These are phyloP conservation scores for Russula abietina DNA, from an alignment of 768 basidiomycete species.

Conservation along the genomic window DNA sequence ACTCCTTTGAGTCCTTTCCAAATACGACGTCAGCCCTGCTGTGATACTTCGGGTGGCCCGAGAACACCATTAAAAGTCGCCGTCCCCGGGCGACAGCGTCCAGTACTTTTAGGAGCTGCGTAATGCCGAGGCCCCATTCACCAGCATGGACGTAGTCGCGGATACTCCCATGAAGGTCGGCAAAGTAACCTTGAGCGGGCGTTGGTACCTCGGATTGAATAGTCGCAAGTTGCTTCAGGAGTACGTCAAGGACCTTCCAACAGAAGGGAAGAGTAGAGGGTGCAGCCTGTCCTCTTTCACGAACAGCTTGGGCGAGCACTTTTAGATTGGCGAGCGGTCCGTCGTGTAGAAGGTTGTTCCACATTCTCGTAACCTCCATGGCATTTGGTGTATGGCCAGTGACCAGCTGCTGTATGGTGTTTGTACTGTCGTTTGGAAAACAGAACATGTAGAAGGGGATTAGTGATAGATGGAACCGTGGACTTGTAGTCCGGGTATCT, in stretches of 20 bases:
- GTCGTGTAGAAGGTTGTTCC: constrained; percentile 3
- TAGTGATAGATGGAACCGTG: not conserved
- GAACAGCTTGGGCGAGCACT: not conserved
- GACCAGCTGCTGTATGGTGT: too few species aligned
- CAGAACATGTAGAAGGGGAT: constrained; percentile 1
- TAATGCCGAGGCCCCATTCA: constrained; percentile 5
- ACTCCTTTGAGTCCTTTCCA: constrained; percentile 6
- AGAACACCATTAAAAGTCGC: not conserved
- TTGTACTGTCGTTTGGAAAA: not conserved
- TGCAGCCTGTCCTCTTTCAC: not conserved
- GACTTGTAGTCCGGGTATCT: not conserved
- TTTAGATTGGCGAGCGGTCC: constrained; percentile 9
- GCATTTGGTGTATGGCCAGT: too few species aligned
- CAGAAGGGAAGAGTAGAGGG: constrained; percentile 4
- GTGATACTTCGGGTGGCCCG: not conserved
- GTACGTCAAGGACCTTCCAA: constrained; percentile 9
- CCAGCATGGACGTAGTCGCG: not conserved
- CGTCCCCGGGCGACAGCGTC: not conserved
- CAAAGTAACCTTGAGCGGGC: not conserved
- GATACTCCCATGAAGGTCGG: not conserved
- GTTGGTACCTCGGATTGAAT: not conserved
- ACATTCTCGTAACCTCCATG: not conserved
- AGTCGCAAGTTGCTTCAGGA: not conserved
- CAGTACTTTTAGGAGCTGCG: constrained; percentile 7
- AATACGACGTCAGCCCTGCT: not conserved